Conservation (phyloP, 495 filamentous ascomycete genomes). For the Cetradonia linearis region DNA sequence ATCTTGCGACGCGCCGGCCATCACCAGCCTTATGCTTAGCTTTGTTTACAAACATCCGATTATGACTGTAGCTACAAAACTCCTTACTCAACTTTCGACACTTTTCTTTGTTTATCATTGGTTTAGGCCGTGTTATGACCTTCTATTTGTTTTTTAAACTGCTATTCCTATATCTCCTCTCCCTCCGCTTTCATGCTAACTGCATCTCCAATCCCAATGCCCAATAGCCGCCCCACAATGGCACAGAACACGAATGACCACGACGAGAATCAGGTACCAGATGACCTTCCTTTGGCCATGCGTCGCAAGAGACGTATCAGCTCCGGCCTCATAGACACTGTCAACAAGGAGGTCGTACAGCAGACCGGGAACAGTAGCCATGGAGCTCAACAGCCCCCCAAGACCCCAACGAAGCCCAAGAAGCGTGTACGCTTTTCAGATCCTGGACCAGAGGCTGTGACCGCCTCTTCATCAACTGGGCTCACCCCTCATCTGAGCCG, state of each 20-base stretch:
- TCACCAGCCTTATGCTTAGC: conserved; percentile 10
- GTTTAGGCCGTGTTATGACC: neutral
- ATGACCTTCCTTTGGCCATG: conserved; percentile 26
- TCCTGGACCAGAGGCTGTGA: conserved; percentile 43
- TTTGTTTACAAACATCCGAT: conserved; percentile 20
- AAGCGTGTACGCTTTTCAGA: conserved; percentile 68
- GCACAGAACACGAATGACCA: conserved; percentile 3
- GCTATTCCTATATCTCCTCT: neutral
- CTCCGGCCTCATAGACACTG: conserved; percentile 14
- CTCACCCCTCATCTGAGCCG: conserved; percentile 58
- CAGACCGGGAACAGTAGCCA: neutral
- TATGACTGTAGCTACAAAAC: conserved; percentile 14
- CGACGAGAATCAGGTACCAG: conserved; percentile 8
- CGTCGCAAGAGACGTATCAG: conserved; percentile 27
- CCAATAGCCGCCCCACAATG: conserved; percentile 16
- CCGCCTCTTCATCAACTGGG: conserved; percentile 43
- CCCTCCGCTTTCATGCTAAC: neutral
- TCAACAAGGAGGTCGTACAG: conserved; percentile 7
- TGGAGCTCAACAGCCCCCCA: conserved; percentile 12
- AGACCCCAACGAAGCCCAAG: conserved; percentile 30
- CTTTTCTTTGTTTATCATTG: conserved; percentile 18
- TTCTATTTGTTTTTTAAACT: neutral
- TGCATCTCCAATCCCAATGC: conserved; percentile 5
- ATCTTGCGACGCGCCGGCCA: conserved; percentile 12
- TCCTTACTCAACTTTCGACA: conserved; percentile 1